Conservation (phyloP, 345 rosid species). For the Streptanthus diversifolius region DNA sequence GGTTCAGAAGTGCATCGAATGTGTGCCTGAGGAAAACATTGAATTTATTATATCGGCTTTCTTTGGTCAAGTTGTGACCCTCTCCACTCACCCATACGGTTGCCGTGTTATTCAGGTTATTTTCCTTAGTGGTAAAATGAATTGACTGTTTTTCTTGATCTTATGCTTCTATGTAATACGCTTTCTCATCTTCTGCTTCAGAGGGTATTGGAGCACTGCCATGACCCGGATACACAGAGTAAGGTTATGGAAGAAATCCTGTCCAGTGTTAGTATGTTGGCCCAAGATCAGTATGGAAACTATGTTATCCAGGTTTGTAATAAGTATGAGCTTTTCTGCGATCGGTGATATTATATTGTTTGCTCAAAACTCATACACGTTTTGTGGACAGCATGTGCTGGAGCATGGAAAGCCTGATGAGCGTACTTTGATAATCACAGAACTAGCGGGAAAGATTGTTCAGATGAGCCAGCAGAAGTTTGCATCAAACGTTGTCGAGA, state of each 20-base stretch:
- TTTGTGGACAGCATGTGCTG: conserved; percentile 68
- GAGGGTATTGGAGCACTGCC: conserved; percentile 91
- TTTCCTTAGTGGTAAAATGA: neutral
- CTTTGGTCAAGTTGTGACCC: conserved; percentile 80
- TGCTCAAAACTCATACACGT: neutral
- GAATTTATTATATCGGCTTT: conserved; percentile 74
- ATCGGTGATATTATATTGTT: neutral
- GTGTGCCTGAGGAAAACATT: conserved; percentile 84
- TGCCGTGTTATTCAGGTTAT: conserved; percentile 97
- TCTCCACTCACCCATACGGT: conserved; percentile 92
- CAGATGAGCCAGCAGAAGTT: conserved; percentile 97
- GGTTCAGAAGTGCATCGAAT: conserved; percentile 93
- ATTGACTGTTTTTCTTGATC: neutral
- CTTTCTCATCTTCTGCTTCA: conserved; percentile 26
- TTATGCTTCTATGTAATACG: neutral
- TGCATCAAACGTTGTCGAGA: conserved; percentile 91
- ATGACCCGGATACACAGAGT: conserved; percentile 58
- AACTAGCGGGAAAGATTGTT: conserved; percentile 77
- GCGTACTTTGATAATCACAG: conserved; percentile 66
- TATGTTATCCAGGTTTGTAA: conserved; percentile 89
- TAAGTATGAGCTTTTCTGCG: neutral
- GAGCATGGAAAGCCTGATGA: conserved; percentile 90
- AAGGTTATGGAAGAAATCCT: conserved; percentile 83
- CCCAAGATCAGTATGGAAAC: conserved; percentile 95
- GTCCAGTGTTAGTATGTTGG: conserved; percentile 74